Base-by-base conservation (phyloP, 1,284 basidiomycete genomes). In the Papiliotrema laurentii region DNA sequence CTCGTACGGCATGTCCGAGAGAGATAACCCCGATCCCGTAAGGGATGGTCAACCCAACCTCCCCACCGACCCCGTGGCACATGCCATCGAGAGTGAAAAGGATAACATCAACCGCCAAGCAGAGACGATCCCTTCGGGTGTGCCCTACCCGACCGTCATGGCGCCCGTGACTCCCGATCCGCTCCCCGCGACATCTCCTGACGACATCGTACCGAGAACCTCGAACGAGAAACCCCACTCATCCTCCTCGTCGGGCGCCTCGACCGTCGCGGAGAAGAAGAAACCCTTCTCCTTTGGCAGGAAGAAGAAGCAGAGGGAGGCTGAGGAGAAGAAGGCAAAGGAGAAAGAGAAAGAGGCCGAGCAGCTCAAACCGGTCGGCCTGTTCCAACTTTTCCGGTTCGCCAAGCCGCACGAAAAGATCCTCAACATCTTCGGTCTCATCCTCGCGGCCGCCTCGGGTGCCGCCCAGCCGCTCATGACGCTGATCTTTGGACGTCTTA, bases 401-500 rank as follows among this genome's bases (percentile, higher is more conserved):
- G 58, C 68, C 3, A 71, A 62, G 4, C 51, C 44, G 4, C 38
- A 58, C 26, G 73, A 74, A 45, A 40, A 60, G 21, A 37, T 56
- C 28, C 45, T 69, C 49, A 67, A 73, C 55, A 28, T 70, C n/a
- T 40, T 71, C 37, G 72, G 71, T 10, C 45, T 74, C 18, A 16
- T 74, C 25, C 55, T 72, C 21, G 69, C 71, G 2, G 58, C 59
- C 25, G 60, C 60, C 4, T 65, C 71, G 19, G 71, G 73, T 37
- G 69, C 71, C 0, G 58, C 69, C 18, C 68, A 72, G 45, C 66
- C 68, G 2, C 56, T 73, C 37, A 72, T 73, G 71, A 71, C 69
- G 2, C 57, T 74, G 14, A 73, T 75, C 51, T 75, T 75, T 46
- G 71, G 71, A 50, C 61, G 64, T 45, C 56, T 75, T 2, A 71